Evolutionary conservation across 192 early-diverging fungal genomes (phyloP).

Genomic region (Phycomyces nitens): DNA sequence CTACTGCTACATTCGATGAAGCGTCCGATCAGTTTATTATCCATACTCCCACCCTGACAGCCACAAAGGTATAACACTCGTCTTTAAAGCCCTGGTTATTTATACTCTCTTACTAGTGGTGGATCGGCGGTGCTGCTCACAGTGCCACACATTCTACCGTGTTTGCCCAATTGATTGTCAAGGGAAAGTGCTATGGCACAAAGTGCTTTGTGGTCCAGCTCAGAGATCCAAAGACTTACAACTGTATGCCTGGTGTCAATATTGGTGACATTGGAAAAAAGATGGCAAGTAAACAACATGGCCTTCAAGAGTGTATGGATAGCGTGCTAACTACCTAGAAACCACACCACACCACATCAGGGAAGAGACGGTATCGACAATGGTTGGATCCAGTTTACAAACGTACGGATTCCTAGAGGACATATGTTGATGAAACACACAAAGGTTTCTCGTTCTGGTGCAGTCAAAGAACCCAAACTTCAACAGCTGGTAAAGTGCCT

Average conservation of each 20-base stretch:
- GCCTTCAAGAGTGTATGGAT: background rate
- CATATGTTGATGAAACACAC: constrained; percentile 95
- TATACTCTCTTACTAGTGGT: constrained; percentile 56
- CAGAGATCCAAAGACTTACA: constrained; percentile 76
- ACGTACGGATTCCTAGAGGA: constrained; percentile 84
- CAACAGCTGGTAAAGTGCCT: constrained; percentile 56
- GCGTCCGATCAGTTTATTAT: constrained; percentile 83
- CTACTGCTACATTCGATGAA: constrained; percentile 86
- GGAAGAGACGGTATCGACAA: constrained; percentile 85
- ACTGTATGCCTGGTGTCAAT: constrained; percentile 77
- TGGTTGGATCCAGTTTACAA: constrained; percentile 90
- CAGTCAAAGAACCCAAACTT: constrained; percentile 76
- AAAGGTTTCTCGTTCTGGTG: constrained; percentile 76
- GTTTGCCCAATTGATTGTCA: constrained; percentile 82
- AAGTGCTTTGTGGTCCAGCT: constrained; percentile 89
- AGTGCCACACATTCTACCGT: constrained; percentile 78
- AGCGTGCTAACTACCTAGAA: background rate
- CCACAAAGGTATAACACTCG: constrained; percentile 58
- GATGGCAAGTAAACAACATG: constrained; percentile 45
- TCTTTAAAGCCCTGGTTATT: background rate
- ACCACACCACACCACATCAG: too few relatives aligned
- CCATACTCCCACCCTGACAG: constrained; percentile 70
- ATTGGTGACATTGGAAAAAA: constrained; percentile 94
- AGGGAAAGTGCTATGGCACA: constrained; percentile 77
- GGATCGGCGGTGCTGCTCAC: constrained; percentile 95